These are phyloP conservation scores for Proliferodiscus dingleyae DNA, from an alignment of 2,329 filamentous ascomycete genomes.

Conservation along the genomic window DNA sequence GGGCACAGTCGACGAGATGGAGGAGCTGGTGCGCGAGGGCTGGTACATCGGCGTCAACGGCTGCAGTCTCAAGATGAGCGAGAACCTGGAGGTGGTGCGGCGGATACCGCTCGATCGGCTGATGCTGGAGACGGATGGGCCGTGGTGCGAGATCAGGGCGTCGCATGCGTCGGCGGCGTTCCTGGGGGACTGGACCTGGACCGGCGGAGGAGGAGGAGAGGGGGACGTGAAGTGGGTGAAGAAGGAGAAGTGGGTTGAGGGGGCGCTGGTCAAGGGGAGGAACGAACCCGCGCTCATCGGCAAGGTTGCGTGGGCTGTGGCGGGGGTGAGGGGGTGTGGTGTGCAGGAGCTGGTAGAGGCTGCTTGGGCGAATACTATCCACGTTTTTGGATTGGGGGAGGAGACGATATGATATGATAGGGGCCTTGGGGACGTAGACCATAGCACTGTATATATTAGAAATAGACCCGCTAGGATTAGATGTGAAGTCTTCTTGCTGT, in stretches of 20 bases:
- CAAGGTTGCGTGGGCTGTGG: conserved; percentile 82
- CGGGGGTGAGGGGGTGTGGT: conserved; percentile 73
- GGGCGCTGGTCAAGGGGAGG: conserved; percentile 85
- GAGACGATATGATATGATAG: no score
- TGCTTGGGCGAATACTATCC: conserved; percentile 75
- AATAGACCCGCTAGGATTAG: no score
- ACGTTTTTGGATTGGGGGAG: conserved; percentile 70
- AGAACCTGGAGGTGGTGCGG: conserved; percentile 82
- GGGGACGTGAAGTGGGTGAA: conserved; percentile 65
- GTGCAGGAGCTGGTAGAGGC: conserved; percentile 82
- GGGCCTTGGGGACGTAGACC: no score
- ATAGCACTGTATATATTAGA: no score
- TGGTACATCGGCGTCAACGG: conserved; percentile 94
- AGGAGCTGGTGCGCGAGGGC: conserved; percentile 70
- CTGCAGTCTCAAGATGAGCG: conserved; percentile 89
- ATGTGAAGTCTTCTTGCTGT: no score
- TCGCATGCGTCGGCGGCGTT: conserved; percentile 64
- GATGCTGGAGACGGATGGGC: conserved; percentile 95
- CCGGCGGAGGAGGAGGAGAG: no score
- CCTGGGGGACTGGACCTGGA: conserved; percentile 29
- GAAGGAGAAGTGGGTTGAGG: conserved; percentile 90
- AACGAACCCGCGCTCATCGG: conserved; percentile 90
- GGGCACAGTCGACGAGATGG: conserved; percentile 79
- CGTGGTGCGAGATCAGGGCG: conserved; percentile 93
- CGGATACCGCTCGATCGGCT: conserved; percentile 72